A percentile compares a stretch with the other conserved stretches of the same genome.
Conservation (phyloP, 306 rosid species). For the Heteromeles arbutifolia region DNA sequence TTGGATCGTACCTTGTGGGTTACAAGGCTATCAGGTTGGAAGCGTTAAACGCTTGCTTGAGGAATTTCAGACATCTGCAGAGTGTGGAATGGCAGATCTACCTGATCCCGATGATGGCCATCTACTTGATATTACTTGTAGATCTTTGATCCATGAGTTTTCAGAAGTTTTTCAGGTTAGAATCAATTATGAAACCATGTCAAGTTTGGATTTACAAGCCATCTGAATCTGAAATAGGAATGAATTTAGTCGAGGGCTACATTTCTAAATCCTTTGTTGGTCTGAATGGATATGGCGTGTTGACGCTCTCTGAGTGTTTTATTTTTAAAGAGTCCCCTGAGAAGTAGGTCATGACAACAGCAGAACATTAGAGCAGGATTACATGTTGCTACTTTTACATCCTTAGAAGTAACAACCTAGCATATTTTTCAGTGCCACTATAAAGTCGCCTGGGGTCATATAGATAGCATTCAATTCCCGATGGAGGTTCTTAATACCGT, state of each 20-base stretch:
- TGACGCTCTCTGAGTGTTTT: not conserved
- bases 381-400: not conserved
- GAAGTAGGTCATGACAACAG: not conserved
- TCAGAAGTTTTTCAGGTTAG: conserved; percentile 51
- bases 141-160: conserved; percentile 53
- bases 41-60: conserved; percentile 47
- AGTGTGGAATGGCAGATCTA: conserved; percentile 8
- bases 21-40: conserved; percentile 52
- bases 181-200: conserved; percentile 28
- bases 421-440: too few relatives aligned
- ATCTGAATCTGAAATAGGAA: not conserved
- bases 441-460: too few relatives aligned
- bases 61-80: conserved; percentile 15
- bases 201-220: conserved; percentile 5
- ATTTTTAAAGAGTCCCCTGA: not conserved
- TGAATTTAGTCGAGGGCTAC: not conserved
- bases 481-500: too few relatives aligned
- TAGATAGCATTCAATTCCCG: too few relatives aligned
- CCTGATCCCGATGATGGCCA: conserved; percentile 20
- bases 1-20: conserved; percentile 73
- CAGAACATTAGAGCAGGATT: not conserved
- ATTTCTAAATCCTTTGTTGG: not conserved
- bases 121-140: conserved; percentile 40
- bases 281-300: not conserved
- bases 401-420: too few relatives aligned